Conservation (phyloP, 2,329 filamentous ascomycete species). For the Aureobasidium uvarum region DNA sequence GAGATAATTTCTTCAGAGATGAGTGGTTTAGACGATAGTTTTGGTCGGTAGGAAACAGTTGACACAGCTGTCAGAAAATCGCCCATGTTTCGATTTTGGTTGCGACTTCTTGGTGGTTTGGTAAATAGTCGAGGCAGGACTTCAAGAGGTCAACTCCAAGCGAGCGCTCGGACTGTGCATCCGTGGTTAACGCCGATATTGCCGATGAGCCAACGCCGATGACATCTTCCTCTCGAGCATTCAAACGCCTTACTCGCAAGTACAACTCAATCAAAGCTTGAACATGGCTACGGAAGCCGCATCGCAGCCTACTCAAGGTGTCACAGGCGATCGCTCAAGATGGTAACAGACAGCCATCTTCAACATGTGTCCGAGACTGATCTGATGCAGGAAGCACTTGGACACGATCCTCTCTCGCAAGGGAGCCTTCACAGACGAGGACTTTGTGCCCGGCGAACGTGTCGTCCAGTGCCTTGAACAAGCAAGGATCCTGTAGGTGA, state of each 20-base stretch:
- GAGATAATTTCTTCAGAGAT: background rate
- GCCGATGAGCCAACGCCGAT: background rate
- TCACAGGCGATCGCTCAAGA: conserved; percentile 16
- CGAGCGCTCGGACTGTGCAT: background rate
- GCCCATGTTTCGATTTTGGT: conserved; percentile 44
- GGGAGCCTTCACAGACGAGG: conserved; percentile 75
- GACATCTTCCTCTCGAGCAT: conserved; percentile 9
- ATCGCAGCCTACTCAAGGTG: background rate
- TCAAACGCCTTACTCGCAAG: background rate
- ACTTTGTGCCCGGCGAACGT: conserved; percentile 47
- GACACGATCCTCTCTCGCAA: conserved; percentile 72
- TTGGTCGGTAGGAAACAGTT: conserved; percentile 36
- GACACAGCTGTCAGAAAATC: conserved; percentile 51
- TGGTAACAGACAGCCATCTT: conserved; percentile 3
- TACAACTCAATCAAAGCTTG: background rate
- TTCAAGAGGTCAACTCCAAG: conserved; percentile 6
- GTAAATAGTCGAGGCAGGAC: conserved; percentile 1
- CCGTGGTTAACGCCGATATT: conserved; percentile 10
- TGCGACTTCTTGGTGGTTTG: conserved; percentile 27
- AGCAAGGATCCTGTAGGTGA: conserved; percentile 54
- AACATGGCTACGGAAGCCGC: conserved; percentile 19
- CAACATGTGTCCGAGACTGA: background rate
- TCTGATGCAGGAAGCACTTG: conserved; percentile 65
- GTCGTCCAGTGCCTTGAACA: conserved; percentile 60
- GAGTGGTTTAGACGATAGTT: conserved; percentile 20